phyloP scores from a whole-genome alignment of 208 protist species.

The Leptomonas pyrrhocoris region DNA sequence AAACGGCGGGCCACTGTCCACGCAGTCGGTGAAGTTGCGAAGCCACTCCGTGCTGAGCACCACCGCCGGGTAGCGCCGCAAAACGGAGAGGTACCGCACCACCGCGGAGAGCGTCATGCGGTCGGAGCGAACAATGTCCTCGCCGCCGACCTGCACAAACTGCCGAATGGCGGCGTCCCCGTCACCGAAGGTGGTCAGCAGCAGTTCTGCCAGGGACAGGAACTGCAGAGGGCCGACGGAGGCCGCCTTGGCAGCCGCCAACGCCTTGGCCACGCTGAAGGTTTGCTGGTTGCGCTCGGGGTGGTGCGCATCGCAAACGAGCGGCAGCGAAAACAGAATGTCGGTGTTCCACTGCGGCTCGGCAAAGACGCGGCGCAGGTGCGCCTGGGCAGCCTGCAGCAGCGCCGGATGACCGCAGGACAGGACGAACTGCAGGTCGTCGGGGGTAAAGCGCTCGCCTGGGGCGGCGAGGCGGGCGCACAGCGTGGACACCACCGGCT shows the following conservation, averaged over 20 bases:
- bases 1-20: slow-evolving; percentile 12
- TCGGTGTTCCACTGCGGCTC: slow-evolving; percentile 70
- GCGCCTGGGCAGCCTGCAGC: slow-evolving; percentile 43
- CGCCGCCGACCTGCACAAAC: slow-evolving; percentile 60
- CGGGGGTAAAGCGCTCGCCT: slow-evolving; percentile 59
- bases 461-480: slow-evolving; percentile 43
- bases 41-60: slow-evolving; percentile 62
- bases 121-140: slow-evolving; percentile 43
- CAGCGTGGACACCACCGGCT: slow-evolving; percentile 46
- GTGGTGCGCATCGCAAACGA: slow-evolving; percentile 36
- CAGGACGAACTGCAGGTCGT: slow-evolving; percentile 69
- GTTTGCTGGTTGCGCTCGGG: slow-evolving; percentile 23
- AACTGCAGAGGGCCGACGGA: slow-evolving; percentile 76
- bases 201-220: slow-evolving; percentile 70
- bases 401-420: slow-evolving; percentile 41
- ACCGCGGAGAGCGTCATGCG: slow-evolving; percentile 31
- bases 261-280: slow-evolving; percentile 47
- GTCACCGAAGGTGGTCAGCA: slow-evolving; percentile 58
- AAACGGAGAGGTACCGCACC: slow-evolving; percentile 61
- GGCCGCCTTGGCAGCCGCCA: slow-evolving; percentile 57
- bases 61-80: slow-evolving; percentile 48
- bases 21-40: slow-evolving; percentile 40
- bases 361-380: slow-evolving; percentile 63
- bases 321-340: slow-evolving; percentile 71
- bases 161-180: slow-evolving; percentile 42